Conservation (phyloP, 805 yeast genomes). For the Candida methanosorbosa region DNA sequence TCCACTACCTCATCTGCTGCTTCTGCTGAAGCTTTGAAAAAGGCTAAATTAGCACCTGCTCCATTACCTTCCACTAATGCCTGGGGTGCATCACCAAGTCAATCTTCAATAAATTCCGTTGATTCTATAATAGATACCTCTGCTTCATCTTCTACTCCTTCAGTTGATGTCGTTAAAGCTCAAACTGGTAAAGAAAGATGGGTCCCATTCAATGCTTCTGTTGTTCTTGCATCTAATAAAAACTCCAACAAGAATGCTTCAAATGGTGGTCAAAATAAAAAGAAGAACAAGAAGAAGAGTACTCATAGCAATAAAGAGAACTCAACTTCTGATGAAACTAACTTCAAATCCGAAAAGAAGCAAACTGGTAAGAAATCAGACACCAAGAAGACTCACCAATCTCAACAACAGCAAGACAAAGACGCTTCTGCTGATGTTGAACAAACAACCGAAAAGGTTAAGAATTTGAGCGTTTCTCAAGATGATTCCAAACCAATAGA, state of each 20-base stretch:
- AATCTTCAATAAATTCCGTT: conserved; percentile 11
- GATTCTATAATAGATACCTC: conserved; percentile 15
- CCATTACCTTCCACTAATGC: conserved; percentile 55
- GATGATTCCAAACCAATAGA: no score
- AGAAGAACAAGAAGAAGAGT: conserved; percentile 14
- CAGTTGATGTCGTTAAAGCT: conserved; percentile 13
- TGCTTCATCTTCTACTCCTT: conserved; percentile 8
- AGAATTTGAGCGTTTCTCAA: no score
- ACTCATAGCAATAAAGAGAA: not conserved
- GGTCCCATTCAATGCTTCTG: conserved; percentile 57
- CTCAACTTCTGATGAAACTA: not conserved
- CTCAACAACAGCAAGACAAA: not conserved
- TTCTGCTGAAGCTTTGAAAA: conserved; percentile 17
- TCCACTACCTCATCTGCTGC: conserved; percentile 2
- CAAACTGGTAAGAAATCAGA: not conserved
- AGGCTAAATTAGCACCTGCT: conserved; percentile 46
- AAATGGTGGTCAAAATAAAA: conserved; percentile 11
- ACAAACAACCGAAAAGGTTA: no score
- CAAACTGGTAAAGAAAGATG: conserved; percentile 53
- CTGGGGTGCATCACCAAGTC: conserved; percentile 38
- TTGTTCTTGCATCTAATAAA: conserved; percentile 28
- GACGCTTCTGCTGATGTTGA: no score
- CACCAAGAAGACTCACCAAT: not conserved
- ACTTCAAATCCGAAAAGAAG: not conserved
- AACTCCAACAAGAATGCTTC: conserved; percentile 1